phyloP scores from a whole-genome alignment of 78 protist species.

The Dictyostelium discoideum region dicty_2.7 NC_007090.3:4881501-4882000 shows the following conservation, averaged over 20 bases:
- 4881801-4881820: not conserved
- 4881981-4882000: too few relatives aligned
- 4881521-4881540: constrained; percentile 19
- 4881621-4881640: constrained; percentile 63
- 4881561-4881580: not conserved
- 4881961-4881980: too few relatives aligned
- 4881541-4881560: not conserved
- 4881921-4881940: too few relatives aligned
- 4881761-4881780: not conserved
- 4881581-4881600: not conserved
- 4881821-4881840: not conserved
- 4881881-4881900: too few relatives aligned
- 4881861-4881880: too few relatives aligned
- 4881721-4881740: not conserved
- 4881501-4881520: constrained; percentile 34
- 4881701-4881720: not conserved
- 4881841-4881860: too few relatives aligned
- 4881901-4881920: too few relatives aligned
- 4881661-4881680: constrained; percentile 2
- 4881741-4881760: not conserved
- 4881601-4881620: not conserved
- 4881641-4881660: constrained; percentile 42
- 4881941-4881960: too few relatives aligned
- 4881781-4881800: not conserved
- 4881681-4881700: not conserved